Evolutionary conservation across 2,329 filamentous ascomycete species (phyloP), one percentile per base, ranked within the genome.

Genomic region (Biscogniauxia marginata): DNA sequence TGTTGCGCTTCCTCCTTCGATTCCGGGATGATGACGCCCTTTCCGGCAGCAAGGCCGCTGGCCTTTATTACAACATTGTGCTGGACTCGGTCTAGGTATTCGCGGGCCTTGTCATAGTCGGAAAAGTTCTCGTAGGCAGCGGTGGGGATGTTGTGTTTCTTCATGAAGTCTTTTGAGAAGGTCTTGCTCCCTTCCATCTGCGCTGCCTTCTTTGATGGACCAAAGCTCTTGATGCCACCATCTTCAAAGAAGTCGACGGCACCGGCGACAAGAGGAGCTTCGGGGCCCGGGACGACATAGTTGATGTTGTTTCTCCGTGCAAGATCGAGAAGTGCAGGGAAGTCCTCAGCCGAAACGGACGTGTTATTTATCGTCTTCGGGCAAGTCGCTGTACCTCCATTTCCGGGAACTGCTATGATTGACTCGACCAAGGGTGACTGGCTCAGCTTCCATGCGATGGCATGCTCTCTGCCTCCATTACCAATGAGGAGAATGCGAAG

Each of bases 151-250:
- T 83, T 83, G 76, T 96, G 86, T 63, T 88, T 86, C 74, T 89
- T 88, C 95, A 98, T 99, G 71, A 98, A 98, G 74, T 98, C 93
- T 73, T 99, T 99, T 60, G 90, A 92, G 74, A 96, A 98, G 9
- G 93, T 90, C 80, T 99, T 99, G 77, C 90, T 96, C 58, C 95
- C 95, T 75, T 99, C 95, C 83, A 99, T 91, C 46, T 84, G 84
- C 18, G 95, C 93, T 20, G 95, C 93, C 49, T 85, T 85, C 75
- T 89, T 86, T 55, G 87, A 89, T 4, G 95, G 95, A 1, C 93
- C 95, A 70, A 97, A 98, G 74, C 86, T 88, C 65, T 84, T 83
- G 70, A 96, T 91, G 49, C 88, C 87, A 50, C 83, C 87, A 52
- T 75, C 73, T 62, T 84, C 81, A 78, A 98, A 98, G 77, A 88